Evolutionary conservation across 257 asterid genomes (phyloP).

Genomic region (Catharanthus roseus): DNA sequence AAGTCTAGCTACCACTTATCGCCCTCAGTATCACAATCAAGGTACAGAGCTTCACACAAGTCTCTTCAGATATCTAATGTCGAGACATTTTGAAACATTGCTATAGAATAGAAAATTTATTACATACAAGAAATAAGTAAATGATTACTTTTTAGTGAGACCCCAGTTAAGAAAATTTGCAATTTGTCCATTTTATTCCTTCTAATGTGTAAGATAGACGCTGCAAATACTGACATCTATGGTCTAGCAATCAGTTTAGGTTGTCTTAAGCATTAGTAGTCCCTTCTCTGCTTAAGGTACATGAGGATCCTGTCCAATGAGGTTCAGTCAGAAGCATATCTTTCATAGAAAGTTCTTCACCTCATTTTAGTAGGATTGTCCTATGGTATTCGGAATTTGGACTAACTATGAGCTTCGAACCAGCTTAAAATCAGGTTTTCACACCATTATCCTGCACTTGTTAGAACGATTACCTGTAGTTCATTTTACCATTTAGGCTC

Average conservation of each 20-base stretch:
- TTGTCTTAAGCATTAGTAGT: not conserved
- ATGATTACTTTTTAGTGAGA: not conserved
- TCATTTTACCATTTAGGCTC: not conserved
- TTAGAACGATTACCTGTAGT: not conserved
- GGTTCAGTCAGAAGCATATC: no score
- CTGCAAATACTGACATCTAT: not conserved
- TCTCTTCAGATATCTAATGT: no score
- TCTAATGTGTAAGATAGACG: not conserved
- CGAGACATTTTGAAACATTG: not conserved
- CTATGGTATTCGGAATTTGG: not conserved
- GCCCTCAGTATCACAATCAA: constrained; percentile 90
- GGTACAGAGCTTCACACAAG: constrained; percentile 36
- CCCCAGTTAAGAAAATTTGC: not conserved
- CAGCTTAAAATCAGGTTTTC: not conserved
- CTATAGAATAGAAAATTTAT: not conserved
- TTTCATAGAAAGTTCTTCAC: no score
- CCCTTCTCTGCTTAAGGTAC: not conserved
- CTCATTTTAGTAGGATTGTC: not conserved
- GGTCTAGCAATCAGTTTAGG: not conserved
- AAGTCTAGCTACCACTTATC: constrained; percentile 58
- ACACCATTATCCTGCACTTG: not conserved
- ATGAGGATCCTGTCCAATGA: not conserved
- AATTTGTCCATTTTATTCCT: not conserved
- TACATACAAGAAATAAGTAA: not conserved
- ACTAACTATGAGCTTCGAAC: not conserved